Percentiles rank a stretch among this genome's conserved stretches.
Conservation (phyloP, 78 protist genomes). For the Dictyostelium intermedium region DNA sequence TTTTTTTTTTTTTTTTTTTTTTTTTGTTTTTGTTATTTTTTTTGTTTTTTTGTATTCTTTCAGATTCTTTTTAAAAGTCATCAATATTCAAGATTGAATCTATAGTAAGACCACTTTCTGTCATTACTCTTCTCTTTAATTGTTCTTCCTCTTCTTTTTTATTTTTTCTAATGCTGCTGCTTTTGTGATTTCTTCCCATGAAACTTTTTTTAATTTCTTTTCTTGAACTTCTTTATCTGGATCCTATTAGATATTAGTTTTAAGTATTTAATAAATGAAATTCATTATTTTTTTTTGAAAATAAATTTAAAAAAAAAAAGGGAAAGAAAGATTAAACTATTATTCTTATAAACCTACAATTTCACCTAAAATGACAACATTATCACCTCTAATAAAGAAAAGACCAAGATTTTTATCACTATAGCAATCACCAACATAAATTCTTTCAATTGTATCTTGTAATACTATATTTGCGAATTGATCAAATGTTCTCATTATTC, state of each 20-base stretch:
- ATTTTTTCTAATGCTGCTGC: slow-evolving; percentile 34
- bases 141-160: slow-evolving; percentile 54
- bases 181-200: slow-evolving; percentile 63
- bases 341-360: slow-evolving; percentile 3
- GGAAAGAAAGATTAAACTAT: background rate
- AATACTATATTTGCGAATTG: slow-evolving; percentile 90
- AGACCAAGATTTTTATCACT: slow-evolving; percentile 86
- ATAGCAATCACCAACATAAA: slow-evolving; percentile 74
- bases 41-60: background rate
- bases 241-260: slow-evolving; percentile 23
- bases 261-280: background rate
- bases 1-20: background rate
- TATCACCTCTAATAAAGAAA: slow-evolving; percentile 89
- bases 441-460: slow-evolving; percentile 88
- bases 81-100: slow-evolving; percentile 69
- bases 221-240: slow-evolving; percentile 65
- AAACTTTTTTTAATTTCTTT: slow-evolving; percentile 43
- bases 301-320: background rate
- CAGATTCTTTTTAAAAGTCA: slow-evolving; percentile 14
- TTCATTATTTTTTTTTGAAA: too few species aligned
- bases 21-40: too few species aligned
- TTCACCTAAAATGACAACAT: slow-evolving; percentile 89
- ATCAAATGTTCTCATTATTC: slow-evolving; percentile 90
- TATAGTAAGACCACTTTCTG: slow-evolving; percentile 65
- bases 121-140: slow-evolving; percentile 54